Evolutionary conservation across 2,329 filamentous ascomycete genomes (phyloP).

Genomic region (Claviceps sp.): DNA sequence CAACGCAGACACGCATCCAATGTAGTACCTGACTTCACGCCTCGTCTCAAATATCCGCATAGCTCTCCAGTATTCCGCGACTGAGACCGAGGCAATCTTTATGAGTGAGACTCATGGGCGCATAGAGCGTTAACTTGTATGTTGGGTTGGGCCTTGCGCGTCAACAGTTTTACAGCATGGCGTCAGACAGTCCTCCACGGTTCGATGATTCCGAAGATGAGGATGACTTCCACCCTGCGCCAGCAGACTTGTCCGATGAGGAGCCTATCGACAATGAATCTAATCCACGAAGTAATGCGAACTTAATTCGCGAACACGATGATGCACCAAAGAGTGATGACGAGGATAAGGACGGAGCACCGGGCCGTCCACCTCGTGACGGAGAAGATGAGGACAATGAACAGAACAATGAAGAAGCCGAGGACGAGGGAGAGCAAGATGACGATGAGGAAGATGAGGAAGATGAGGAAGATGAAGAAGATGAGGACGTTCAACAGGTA

Average conservation of each 20-base stretch:
- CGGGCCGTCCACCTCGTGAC: background rate
- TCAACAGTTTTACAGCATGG: constrained; percentile 25
- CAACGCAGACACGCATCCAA: background rate
- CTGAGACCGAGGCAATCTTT: background rate
- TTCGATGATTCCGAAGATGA: constrained; percentile 62
- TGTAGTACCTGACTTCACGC: background rate
- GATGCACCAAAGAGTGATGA: constrained; percentile 21
- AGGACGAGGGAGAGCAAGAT: constrained; percentile 26
- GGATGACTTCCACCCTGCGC: constrained; percentile 77
- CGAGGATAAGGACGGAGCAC: constrained; percentile 29
- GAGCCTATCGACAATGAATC: constrained; percentile 25
- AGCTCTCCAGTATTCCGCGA: background rate
- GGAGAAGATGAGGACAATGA: constrained; percentile 16
- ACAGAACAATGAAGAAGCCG: constrained; percentile 20
- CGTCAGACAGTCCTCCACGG: constrained; percentile 31
- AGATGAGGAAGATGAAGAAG: constrained; percentile 36
- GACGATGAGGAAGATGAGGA: constrained; percentile 41
- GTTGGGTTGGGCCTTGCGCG: background rate
- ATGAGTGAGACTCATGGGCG: background rate
- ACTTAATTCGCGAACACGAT: constrained; percentile 11
- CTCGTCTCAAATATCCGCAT: background rate
- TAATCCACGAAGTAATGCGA: constrained; percentile 24
- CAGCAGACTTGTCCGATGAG: constrained; percentile 58
- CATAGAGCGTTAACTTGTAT: background rate
- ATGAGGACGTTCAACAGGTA: constrained; percentile 56